Percentiles rank a stretch among this genome's conserved stretches.
These are phyloP conservation scores for Hortiboletus rubellus DNA, from an alignment of 1,284 basidiomycete species.

Conservation along the genomic window DNA sequence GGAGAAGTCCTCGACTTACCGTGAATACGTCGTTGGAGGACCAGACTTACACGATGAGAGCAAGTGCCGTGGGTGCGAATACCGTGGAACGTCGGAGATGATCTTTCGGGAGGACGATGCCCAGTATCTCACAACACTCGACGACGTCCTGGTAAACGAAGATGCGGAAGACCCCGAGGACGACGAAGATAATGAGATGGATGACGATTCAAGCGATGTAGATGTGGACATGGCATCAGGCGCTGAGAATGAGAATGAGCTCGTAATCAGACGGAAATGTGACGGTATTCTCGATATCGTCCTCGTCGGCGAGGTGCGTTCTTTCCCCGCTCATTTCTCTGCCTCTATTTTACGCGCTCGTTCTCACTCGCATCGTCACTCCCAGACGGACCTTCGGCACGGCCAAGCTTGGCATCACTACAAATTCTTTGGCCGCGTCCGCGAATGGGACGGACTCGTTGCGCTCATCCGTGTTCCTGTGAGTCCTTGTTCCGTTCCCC, in stretches of 20 bases:
- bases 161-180: conserved; percentile 21
- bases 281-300: conserved; percentile 57
- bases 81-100: conserved; percentile 33
- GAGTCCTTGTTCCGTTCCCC: conserved; percentile 15
- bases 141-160: conserved; percentile 10
- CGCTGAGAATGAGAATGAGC: conserved; percentile 23
- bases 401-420: conserved; percentile 61
- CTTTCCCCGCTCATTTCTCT: background rate
- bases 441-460: conserved; percentile 67
- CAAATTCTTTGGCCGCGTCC: conserved; percentile 62
- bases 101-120: conserved; percentile 31
- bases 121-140: conserved; percentile 13
- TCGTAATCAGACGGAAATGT: conserved; percentile 39
- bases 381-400: conserved; percentile 54
- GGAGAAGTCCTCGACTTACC: conserved; percentile 33
- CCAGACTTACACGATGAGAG: conserved; percentile 44
- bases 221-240: conserved; percentile 30
- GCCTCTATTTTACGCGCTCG: background rate
- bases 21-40: conserved; percentile 37
- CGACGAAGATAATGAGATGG: conserved; percentile 27
- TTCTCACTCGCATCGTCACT: conserved; percentile 4
- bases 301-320: conserved; percentile 52
- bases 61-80: conserved; percentile 40
- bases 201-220: conserved; percentile 18
- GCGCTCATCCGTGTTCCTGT: conserved; percentile 57